Percentiles rank a stretch among this genome's conserved stretches.
Evolutionary conservation across 352 stramenopile genomes (phyloP).

Genomic region (Phytophthora fragariae): DNA sequence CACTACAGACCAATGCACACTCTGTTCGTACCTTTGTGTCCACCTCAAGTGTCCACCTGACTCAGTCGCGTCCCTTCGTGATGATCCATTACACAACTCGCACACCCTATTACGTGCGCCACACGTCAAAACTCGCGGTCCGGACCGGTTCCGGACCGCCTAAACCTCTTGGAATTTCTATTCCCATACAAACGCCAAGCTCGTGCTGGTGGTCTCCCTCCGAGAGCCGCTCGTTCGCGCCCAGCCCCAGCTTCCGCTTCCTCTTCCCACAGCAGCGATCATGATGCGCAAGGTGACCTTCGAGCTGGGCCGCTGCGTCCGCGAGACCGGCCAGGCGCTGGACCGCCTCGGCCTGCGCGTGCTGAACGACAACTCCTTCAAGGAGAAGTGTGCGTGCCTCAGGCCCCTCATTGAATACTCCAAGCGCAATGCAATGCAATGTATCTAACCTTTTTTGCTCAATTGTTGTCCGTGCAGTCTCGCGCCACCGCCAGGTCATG

Average conservation of each 20-base stretch:
- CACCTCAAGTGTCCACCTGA: background rate
- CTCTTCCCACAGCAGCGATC: slow-evolving; percentile 37
- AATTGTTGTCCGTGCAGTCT: slow-evolving; percentile 64
- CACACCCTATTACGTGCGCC: background rate
- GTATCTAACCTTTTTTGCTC: too few species aligned
- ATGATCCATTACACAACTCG: background rate
- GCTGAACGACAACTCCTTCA: slow-evolving; percentile 87
- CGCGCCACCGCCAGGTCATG: slow-evolving; percentile 94
- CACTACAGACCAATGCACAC: too few species aligned
- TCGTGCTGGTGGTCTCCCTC: slow-evolving; percentile 44
- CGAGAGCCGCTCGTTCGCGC: slow-evolving; percentile 24
- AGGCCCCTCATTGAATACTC: background rate
- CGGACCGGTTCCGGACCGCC: background rate
- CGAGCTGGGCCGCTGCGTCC: slow-evolving; percentile 92
- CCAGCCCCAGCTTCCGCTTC: slow-evolving; percentile 25
- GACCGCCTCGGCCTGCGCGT: slow-evolving; percentile 94
- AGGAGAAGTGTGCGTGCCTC: slow-evolving; percentile 86
- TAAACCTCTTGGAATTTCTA: background rate
- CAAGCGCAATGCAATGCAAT: background rate
- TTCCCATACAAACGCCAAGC: slow-evolving; percentile 3
- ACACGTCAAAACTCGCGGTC: background rate
- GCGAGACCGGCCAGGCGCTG: slow-evolving; percentile 96
- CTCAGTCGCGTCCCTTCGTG: background rate
- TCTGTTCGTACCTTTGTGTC: background rate
- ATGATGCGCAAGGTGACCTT: slow-evolving; percentile 93